Evolutionary conservation across 2,329 filamentous ascomycete genomes (phyloP), one percentile per base, ranked within the genome.

Genomic region (Cryphonectria parasitica): DNA sequence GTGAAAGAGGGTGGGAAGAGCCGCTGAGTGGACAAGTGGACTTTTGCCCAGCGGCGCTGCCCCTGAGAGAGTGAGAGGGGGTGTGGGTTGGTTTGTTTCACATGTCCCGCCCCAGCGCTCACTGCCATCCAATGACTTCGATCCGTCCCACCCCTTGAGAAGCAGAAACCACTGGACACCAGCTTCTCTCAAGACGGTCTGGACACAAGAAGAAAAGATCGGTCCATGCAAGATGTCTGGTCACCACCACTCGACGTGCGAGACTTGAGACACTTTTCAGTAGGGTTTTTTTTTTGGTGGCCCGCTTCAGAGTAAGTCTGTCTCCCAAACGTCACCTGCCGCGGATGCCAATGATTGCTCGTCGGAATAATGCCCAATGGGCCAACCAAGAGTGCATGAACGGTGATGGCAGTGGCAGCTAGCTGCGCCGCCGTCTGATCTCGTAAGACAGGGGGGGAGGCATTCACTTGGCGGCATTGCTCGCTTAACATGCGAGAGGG

Each of bases 21-120:
- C n/a, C 63, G 63, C 31, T 28, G 45, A 56, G n/a, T 56, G 64
- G 64, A 28, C 52, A 11, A 45, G 43, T 52, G 31, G 28, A 25
- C 61, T n/a, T n/a, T 36, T 36, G 36, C 61, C 61, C 41, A n/a
- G 36, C 36, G 61, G 43, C 45, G 45, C 45, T 43, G 49, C 64
- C 64, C 64, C 54, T 66, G 64, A 58, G 6, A 34, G 34, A 39
- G 39, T 28, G 64, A 41, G 52, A 36, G 64, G 64, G 36, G 15
- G 36, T 43, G 54, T n/a, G 64, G 15, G 11, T 11, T 66, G 64
- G 64, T 36, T 66, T 66, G 64, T 66, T 66, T 66, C 64, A 66
- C 19, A 15, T 58, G 49, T 56, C 39, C 34, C 64, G 36, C n/a
- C 34, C 54, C 34, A 25, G 36, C 49, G 64, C 54, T 5, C 34